Conservation (phyloP, 352 stramenopile genomes). For the Globisporangium okanoganense region DNA sequence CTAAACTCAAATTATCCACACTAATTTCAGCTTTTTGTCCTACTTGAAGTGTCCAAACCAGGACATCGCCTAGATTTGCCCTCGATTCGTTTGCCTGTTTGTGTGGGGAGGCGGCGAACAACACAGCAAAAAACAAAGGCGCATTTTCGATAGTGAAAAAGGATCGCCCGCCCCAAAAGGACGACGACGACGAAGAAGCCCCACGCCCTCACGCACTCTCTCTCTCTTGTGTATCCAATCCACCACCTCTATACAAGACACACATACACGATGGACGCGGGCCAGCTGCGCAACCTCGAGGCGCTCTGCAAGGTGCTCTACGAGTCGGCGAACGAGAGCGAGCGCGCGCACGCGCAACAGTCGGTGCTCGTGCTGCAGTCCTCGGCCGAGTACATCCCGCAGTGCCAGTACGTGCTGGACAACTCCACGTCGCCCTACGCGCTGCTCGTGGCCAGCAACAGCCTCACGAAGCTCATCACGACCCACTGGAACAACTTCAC, state of each 20-base stretch:
- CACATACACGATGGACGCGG: slow-evolving; percentile 52
- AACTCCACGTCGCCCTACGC: slow-evolving; percentile 95
- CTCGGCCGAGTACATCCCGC: slow-evolving; percentile 96
- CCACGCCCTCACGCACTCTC: background rate
- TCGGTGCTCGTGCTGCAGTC: slow-evolving; percentile 84
- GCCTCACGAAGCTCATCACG: slow-evolving; percentile 96
- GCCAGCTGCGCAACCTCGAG: slow-evolving; percentile 76
- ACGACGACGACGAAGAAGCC: background rate
- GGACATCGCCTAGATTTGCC: background rate
- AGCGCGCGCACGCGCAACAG: slow-evolving; percentile 77
- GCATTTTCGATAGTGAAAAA: slow-evolving; percentile 8
- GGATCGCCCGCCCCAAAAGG: slow-evolving; percentile 5
- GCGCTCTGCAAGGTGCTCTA: slow-evolving; percentile 78
- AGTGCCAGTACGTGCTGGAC: slow-evolving; percentile 99
- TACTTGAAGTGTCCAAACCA: background rate
- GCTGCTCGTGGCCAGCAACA: slow-evolving; percentile 95
- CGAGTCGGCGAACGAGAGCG: slow-evolving; percentile 65
- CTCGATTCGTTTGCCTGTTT: background rate
- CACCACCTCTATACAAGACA: background rate
- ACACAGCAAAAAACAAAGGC: too few species aligned
- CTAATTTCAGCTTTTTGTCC: background rate
- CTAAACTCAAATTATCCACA: too few species aligned
- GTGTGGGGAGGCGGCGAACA: background rate
- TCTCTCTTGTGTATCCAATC: background rate
- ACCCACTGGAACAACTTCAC: slow-evolving; percentile 95